Conservation (phyloP, 495 filamentous ascomycete genomes). For the Lepidopterella palustris region DNA sequence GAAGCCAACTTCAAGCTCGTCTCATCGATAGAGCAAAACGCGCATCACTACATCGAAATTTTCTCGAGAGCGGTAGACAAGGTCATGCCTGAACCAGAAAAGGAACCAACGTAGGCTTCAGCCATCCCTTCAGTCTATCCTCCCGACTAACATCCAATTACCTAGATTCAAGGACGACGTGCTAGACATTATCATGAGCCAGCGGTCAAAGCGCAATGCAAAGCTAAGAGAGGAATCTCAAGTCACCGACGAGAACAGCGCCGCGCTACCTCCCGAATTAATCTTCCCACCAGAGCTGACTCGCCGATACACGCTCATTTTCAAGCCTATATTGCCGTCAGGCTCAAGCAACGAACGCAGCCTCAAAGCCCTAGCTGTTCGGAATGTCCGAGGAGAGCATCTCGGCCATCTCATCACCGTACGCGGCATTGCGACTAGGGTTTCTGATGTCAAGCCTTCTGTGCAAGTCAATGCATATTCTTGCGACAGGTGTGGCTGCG, state of each 20-base stretch:
- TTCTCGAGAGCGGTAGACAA: slow-evolving; percentile 82
- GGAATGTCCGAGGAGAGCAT: slow-evolving; percentile 86
- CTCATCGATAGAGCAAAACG: slow-evolving; percentile 78
- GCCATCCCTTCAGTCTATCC: neutral
- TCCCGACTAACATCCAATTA: slow-evolving; percentile 1
- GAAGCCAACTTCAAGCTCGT: slow-evolving; percentile 59
- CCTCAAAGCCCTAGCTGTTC: slow-evolving; percentile 81
- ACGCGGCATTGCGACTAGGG: slow-evolving; percentile 87
- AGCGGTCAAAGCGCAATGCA: slow-evolving; percentile 80
- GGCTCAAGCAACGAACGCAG: slow-evolving; percentile 55
- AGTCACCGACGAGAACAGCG: slow-evolving; percentile 60
- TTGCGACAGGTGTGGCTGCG: slow-evolving; percentile 90
- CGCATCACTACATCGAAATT: slow-evolving; percentile 92
- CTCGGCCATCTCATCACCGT: slow-evolving; percentile 90
- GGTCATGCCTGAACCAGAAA: slow-evolving; percentile 71
- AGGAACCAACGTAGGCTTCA: slow-evolving; percentile 59
- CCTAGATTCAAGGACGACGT: slow-evolving; percentile 92
- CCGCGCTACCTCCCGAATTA: slow-evolving; percentile 51
- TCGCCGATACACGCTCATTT: slow-evolving; percentile 87
- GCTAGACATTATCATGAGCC: slow-evolving; percentile 89
- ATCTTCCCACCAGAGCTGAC: slow-evolving; percentile 89
- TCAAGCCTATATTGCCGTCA: slow-evolving; percentile 77
- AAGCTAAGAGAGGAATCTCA: slow-evolving; percentile 47
- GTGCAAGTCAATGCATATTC: slow-evolving; percentile 95
- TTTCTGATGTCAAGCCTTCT: slow-evolving; percentile 97